Evolutionary conservation across 805 yeast species (phyloP).

Genomic region (Lipomyces orientalis): DNA sequence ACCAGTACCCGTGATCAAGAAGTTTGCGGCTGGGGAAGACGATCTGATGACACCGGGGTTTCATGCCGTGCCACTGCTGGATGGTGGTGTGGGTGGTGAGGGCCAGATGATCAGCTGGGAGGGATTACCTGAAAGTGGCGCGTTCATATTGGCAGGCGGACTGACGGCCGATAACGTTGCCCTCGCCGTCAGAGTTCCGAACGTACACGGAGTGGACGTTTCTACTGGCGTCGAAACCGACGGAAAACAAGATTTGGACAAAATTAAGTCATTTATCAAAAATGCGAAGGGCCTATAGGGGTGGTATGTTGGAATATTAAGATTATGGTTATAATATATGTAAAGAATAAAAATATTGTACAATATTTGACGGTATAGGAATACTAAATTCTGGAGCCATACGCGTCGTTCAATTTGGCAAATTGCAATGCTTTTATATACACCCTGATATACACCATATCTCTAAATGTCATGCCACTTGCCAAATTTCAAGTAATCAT

Average conservation of each 20-base stretch:
- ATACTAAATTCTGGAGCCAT: neutral
- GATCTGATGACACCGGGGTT: slow-evolving; percentile 43
- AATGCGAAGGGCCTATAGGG: slow-evolving; percentile 22
- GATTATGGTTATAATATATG: too few relatives aligned
- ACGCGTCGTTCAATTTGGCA: neutral
- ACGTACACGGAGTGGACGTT: slow-evolving; percentile 90
- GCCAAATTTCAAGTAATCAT: slow-evolving; percentile 75
- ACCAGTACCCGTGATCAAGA: slow-evolving; percentile 68
- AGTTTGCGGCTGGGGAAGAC: slow-evolving; percentile 67
- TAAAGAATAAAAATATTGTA: too few relatives aligned
- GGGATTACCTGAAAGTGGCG: slow-evolving; percentile 48
- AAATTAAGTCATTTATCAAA: slow-evolving; percentile 63
- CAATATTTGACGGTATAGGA: neutral
- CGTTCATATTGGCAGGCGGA: slow-evolving; percentile 87
- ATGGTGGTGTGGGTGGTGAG: slow-evolving; percentile 79
- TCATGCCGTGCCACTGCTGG: slow-evolving; percentile 69
- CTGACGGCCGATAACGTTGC: slow-evolving; percentile 74
- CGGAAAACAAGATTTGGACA: slow-evolving; percentile 72
- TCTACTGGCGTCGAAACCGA: slow-evolving; percentile 91
- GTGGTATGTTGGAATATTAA: neutral
- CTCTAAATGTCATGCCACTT: slow-evolving; percentile 69
- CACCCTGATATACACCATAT: neutral
- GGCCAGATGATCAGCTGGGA: slow-evolving; percentile 84
- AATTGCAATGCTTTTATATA: slow-evolving; percentile 1
- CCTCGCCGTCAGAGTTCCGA: slow-evolving; percentile 56